Evolutionary conservation across 352 stramenopile species (phyloP).

Genomic region (Globisporangium lucens): DNA sequence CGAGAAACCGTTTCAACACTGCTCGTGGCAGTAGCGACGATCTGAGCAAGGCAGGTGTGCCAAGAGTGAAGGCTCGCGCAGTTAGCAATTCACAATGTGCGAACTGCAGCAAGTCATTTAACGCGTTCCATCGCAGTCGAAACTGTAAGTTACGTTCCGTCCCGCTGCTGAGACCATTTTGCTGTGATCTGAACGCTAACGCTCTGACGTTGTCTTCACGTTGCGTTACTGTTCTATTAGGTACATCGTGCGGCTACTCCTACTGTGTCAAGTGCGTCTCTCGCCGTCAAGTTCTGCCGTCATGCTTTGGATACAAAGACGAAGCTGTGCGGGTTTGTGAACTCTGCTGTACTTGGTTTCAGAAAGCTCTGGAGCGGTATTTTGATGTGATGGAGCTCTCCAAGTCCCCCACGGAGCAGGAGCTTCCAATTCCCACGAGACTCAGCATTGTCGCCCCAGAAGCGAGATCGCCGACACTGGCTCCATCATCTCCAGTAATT

Average conservation of each 20-base stretch:
- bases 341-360: constrained; percentile 57
- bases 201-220: not conserved
- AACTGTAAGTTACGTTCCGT: constrained; percentile 30
- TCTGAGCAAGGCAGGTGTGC: constrained; percentile 28
- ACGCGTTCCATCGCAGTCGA: constrained; percentile 62
- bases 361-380: constrained; percentile 60
- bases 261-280: constrained; percentile 69
- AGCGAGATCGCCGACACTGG: constrained; percentile 17
- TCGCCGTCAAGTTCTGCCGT: constrained; percentile 49
- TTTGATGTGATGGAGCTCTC: constrained; percentile 57
- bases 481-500: constrained; percentile 20
- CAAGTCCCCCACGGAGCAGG: constrained; percentile 20
- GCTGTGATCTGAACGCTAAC: not conserved
- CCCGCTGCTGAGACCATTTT: not conserved
- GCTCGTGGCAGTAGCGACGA: constrained; percentile 10
- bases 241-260: constrained; percentile 43
- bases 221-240: constrained; percentile 3
- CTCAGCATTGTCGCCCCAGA: constrained; percentile 24
- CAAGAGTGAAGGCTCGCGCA: constrained; percentile 33
- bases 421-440: constrained; percentile 10
- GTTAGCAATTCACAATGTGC: constrained; percentile 36
- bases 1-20: not conserved
- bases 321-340: constrained; percentile 56
- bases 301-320: constrained; percentile 53
- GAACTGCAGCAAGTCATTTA: constrained; percentile 64